Base-by-base conservation (phyloP, 129 eudicot species). In the Artemisia tridentata region DNA sequence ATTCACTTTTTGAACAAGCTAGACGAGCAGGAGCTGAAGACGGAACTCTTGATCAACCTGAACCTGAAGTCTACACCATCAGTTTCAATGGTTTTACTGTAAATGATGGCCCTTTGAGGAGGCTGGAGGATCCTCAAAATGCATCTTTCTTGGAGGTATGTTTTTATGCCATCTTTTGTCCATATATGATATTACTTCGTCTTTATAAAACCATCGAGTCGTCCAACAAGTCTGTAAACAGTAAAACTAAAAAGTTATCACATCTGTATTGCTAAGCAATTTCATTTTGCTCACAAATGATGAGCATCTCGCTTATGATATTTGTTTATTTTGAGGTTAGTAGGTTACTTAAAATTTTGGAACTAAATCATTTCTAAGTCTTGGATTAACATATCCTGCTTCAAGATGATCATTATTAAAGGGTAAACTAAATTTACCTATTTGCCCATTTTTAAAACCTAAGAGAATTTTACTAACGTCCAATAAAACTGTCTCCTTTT, bases 41-140 rank as follows among this genome's bases (percentile, higher is more conserved):
- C 56, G 77, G 79, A 68, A 69, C 88, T 5, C 75, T 50, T 54
- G 95, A 84, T 72, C 89, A 83, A 51, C 87, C 75, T 38, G 76
- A 78, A 66, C 91, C 91, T 75, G 88, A 82, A 66, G 70, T 48
- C 34, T 75, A 78, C 47, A 84, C 74, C 16, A 92, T 92, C 76
- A 83, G 84, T 72, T 84, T 92, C 55, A 86, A 92, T 74, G 98
- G 98, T 3, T 92, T 92, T 71, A 86, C 96, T 3, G 80, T 92
- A 10, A 82, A 88, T 76, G 96, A 88, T 81, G 96, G 98, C 21
- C 98, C 98, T 62, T 83, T 92, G 73, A 84, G 98, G 72, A 83
- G 86, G 78, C 67, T 92, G 23, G 95, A 88, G 75, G 98, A 88
- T 77, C 96, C 96, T 20, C 86, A 81, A 82, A 92, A 92, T 62